Conservation (phyloP, 2,329 filamentous ascomycete species). For the Pyrenophora teres region DNA sequence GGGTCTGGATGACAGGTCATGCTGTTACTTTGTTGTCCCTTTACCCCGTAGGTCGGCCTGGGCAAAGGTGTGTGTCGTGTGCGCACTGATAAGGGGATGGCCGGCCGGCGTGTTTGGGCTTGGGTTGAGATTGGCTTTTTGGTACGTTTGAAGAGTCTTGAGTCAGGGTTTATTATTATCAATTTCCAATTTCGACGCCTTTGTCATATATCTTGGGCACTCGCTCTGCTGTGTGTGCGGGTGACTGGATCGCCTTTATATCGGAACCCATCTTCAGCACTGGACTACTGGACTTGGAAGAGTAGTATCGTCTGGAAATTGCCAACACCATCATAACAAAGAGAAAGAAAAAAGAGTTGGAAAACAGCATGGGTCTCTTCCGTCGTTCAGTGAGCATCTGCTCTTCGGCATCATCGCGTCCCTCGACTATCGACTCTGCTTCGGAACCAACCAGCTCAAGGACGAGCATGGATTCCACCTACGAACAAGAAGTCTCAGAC, state of each 20-base stretch:
- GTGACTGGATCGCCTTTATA: no score
- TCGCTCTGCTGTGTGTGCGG: no score
- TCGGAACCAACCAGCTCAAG: conserved; percentile 14
- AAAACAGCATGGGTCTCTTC: conserved; percentile 14
- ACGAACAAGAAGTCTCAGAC: conserved; percentile 5
- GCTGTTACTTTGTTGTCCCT: not conserved
- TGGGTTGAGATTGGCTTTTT: not conserved
- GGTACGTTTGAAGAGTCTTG: no score
- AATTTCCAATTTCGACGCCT: no score
- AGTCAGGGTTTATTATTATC: no score
- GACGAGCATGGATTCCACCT: conserved; percentile 21
- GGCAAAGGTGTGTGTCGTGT: not conserved
- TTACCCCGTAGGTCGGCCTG: no score
- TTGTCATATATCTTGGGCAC: no score
- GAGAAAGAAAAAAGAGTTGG: not conserved
- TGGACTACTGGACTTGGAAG: no score
- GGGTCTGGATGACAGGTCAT: conserved; percentile 12
- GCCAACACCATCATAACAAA: not conserved
- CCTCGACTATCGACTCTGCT: conserved; percentile 9
- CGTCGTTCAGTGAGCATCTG: conserved; percentile 19
- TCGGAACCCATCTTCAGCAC: not conserved
- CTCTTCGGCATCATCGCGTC: conserved; percentile 14
- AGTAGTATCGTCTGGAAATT: no score
- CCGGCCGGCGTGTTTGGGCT: not conserved
- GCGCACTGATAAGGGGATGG: conserved; percentile 12